Conservation (phyloP, 164 flowering plant genomes). For the Piper longum region DNA sequence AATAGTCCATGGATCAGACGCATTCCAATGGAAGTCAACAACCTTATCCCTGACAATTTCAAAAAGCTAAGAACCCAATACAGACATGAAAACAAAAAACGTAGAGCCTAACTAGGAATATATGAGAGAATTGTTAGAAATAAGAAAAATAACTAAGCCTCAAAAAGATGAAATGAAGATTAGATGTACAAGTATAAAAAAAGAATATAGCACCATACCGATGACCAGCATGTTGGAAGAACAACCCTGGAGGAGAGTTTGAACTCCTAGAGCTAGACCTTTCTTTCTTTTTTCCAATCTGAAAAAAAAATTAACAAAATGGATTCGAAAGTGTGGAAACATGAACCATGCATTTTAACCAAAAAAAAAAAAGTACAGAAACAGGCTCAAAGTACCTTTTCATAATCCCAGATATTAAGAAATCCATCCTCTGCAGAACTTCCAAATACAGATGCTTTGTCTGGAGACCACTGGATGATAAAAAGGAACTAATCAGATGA, state of each 20-base stretch:
- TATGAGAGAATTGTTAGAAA: neutral
- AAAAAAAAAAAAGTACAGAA: no score
- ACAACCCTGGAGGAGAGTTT: conserved; percentile 49
- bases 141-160: neutral
- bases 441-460: conserved; percentile 84
- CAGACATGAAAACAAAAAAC: neutral
- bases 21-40: conserved; percentile 52
- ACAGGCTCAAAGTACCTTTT: conserved; percentile 26
- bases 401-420: conserved; percentile 69
- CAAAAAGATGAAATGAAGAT: neutral
- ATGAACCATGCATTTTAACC: neutral
- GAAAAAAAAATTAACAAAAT: conserved; percentile 1
- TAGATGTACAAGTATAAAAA: neutral
- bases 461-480: conserved; percentile 85
- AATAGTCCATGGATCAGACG: conserved; percentile 48
- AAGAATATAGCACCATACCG: conserved; percentile 22
- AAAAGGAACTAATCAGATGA: conserved; percentile 1
- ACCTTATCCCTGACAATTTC: conserved; percentile 35
- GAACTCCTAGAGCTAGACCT: conserved; percentile 20
- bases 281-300: conserved; percentile 47
- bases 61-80: neutral
- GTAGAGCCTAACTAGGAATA: neutral
- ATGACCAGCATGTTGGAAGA: conserved; percentile 72
- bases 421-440: conserved; percentile 79
- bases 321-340: no score